These are phyloP conservation scores for Aspergillus sclerotioniger DNA, from an alignment of 495 filamentous ascomycete genomes.

Conservation along the genomic window DNA sequence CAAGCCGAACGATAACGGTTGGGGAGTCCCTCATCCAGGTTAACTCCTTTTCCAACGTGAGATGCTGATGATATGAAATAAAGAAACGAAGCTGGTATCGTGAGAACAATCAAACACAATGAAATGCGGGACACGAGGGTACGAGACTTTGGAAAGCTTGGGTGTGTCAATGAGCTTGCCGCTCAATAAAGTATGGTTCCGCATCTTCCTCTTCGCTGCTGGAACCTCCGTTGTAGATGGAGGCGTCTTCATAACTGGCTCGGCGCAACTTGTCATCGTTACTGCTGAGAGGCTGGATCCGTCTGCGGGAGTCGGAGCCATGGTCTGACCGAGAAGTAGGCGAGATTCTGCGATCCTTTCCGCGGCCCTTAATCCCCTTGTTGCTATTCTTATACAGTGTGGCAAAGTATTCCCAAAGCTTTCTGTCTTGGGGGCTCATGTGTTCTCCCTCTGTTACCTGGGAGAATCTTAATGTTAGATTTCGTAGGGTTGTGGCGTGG, in stretches of 20 bases:
- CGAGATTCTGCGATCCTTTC: constrained; percentile 66
- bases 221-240: constrained; percentile 32
- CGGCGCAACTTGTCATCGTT: constrained; percentile 29
- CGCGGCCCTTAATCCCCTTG: constrained; percentile 91
- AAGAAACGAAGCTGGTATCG: constrained; percentile 22
- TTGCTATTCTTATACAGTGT: constrained; percentile 90
- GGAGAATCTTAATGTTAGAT: constrained; percentile 74
- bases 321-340: constrained; percentile 29
- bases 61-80: not conserved
- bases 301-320: constrained; percentile 13
- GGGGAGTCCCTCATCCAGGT: not conserved
- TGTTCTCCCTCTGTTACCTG: constrained; percentile 58
- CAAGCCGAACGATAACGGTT: not conserved
- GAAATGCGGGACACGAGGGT: constrained; percentile 3
- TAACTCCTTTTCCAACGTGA: not conserved
- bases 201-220: constrained; percentile 38
- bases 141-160: not conserved
- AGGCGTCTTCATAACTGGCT: constrained; percentile 35
- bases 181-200: constrained; percentile 32
- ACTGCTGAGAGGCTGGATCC: constrained; percentile 22
- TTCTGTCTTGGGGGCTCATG: constrained; percentile 67
- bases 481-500: constrained; percentile 67
- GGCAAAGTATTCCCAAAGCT: constrained; percentile 83
- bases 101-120: constrained; percentile 13
- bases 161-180: constrained; percentile 20